These are phyloP conservation scores for Emericellopsis atlantica DNA, from an alignment of 2,329 filamentous ascomycete genomes.

Conservation along the genomic window DNA sequence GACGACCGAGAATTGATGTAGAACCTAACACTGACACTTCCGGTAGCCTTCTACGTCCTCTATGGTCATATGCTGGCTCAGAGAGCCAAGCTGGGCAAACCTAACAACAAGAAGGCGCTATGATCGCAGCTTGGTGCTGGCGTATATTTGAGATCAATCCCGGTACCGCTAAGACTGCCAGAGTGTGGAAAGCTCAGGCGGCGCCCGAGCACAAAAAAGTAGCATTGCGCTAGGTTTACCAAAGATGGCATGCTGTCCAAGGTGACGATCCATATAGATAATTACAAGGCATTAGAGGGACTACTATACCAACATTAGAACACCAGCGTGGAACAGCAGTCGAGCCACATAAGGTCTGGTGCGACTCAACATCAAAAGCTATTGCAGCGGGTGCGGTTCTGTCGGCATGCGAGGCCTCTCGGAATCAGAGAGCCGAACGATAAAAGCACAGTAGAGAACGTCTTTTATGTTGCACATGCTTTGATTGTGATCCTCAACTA, in stretches of 20 bases:
- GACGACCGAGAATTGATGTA: not conserved
- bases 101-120: not conserved
- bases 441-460: not conserved
- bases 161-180: too few species aligned
- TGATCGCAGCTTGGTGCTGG: too few species aligned
- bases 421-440: not conserved
- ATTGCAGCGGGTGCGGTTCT: not conserved
- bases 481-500: not conserved
- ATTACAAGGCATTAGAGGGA: too few species aligned
- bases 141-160: too few species aligned
- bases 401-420: not conserved
- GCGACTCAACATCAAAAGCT: too few species aligned
- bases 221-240: too few species aligned
- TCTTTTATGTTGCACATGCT: not conserved
- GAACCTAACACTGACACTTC: not conserved
- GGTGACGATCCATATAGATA: too few species aligned
- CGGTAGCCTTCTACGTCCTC: conserved; percentile 1
- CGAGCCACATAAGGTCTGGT: too few species aligned
- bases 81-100: not conserved
- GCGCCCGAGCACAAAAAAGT: too few species aligned
- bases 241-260: too few species aligned
- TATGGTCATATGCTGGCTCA: conserved; percentile 4
- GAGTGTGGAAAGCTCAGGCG: too few species aligned
- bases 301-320: not conserved
- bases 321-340: not conserved